Conservation (phyloP, 371 early-diverging fungal species). For the Mortierella sp. region DNA sequence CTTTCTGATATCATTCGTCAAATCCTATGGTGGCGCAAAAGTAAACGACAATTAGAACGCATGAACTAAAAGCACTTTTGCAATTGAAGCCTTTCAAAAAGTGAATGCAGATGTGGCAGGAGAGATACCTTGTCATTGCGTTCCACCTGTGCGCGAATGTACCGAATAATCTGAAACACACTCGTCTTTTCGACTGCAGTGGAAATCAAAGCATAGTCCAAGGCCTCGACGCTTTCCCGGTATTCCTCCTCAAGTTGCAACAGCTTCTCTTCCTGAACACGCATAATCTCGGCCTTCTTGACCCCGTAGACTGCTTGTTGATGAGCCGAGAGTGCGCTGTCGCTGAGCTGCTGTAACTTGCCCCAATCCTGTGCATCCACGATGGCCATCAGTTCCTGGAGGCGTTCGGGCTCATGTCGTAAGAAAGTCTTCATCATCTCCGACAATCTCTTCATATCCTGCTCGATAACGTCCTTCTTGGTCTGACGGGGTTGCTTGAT, state of each 20-base stretch:
- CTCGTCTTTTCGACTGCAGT: conserved; percentile 65
- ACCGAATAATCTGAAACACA: conserved; percentile 63
- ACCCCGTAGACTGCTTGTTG: background rate
- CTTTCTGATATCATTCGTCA: conserved; percentile 65
- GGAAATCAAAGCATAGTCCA: conserved; percentile 72
- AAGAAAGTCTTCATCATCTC: background rate
- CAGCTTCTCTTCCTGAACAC: conserved; percentile 6
- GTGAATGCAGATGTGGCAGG: background rate
- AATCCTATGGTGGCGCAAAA: conserved; percentile 43
- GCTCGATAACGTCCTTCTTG: conserved; percentile 21
- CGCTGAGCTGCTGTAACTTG: background rate
- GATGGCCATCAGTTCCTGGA: background rate
- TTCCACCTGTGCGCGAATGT: conserved; percentile 66
- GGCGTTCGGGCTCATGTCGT: background rate
- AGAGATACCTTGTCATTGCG: conserved; percentile 28
- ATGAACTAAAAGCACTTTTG: background rate
- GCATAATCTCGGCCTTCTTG: conserved; percentile 1
- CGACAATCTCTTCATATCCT: background rate
- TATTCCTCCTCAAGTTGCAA: conserved; percentile 23
- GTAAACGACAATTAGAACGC: background rate
- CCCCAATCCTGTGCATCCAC: conserved; percentile 1
- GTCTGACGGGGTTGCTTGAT: conserved; percentile 25
- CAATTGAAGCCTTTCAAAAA: background rate
- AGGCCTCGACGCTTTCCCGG: conserved; percentile 24
- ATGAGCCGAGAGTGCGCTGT: background rate